Percentiles rank a stretch among this genome's conserved stretches.
Conservation (phyloP, 345 rosid genomes). For the Salix exigua region DNA sequence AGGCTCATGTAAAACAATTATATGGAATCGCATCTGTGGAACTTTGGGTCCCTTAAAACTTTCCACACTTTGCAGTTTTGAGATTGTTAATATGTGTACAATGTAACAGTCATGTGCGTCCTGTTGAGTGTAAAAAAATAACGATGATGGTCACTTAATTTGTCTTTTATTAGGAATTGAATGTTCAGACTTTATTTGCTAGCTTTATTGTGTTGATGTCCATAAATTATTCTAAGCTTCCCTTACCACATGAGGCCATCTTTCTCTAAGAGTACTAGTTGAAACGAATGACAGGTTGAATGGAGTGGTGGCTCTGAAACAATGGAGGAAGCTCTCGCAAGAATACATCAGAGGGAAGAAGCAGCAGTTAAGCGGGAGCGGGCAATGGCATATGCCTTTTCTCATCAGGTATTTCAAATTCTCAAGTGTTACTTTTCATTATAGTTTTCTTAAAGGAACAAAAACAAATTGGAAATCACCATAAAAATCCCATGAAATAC, state of each 20-base stretch:
- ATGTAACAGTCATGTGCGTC: neutral
- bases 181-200: neutral
- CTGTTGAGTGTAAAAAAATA: neutral
- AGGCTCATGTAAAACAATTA: neutral
- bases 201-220: neutral
- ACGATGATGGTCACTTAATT: neutral
- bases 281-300: slow-evolving; percentile 60
- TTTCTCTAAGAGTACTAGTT: neutral
- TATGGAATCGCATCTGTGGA: neutral
- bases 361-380: slow-evolving; percentile 89
- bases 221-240: neutral
- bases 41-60: neutral
- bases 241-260: neutral
- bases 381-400: slow-evolving; percentile 91
- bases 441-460: neutral
- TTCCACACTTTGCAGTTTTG: neutral
- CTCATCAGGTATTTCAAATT: slow-evolving; percentile 69
- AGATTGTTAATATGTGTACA: neutral
- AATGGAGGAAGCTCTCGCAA: slow-evolving; percentile 64
- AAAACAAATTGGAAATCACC: neutral
- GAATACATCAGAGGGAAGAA: slow-evolving; percentile 78
- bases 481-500: slow-evolving; percentile 16
- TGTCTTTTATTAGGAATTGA: neutral
- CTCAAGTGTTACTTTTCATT: neutral
- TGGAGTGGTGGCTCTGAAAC: slow-evolving; percentile 81